Conservation (phyloP, 768 basidiomycete genomes). For the Mycena vitilis region DNA sequence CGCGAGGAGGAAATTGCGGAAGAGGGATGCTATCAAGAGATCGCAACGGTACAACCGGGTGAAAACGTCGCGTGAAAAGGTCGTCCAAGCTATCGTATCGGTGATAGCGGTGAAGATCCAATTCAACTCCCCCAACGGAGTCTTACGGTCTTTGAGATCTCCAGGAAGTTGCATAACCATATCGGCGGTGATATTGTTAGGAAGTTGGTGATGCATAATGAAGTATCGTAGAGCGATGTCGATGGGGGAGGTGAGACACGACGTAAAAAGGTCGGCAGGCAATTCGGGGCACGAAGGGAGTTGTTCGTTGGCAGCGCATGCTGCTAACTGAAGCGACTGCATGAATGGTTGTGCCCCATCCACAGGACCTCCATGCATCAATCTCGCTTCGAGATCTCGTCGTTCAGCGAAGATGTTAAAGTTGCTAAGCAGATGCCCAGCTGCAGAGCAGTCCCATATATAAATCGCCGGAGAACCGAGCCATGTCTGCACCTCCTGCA, state of each 20-base stretch:
- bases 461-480: slow-evolving; percentile 95
- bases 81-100: slow-evolving; percentile 99
- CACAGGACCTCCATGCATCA: slow-evolving; percentile 67
- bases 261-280: slow-evolving; percentile 97
- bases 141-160: slow-evolving; percentile 95
- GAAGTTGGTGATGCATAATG: slow-evolving; percentile 89
- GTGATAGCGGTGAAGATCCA: slow-evolving; percentile 99
- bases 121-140: slow-evolving; percentile 97
- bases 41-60: slow-evolving; percentile 95
- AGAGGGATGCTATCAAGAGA: slow-evolving; percentile 93
- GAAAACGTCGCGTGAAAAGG: slow-evolving; percentile 93
- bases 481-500: slow-evolving; percentile 95
- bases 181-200: slow-evolving; percentile 83
- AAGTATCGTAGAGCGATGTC: slow-evolving; percentile 97
- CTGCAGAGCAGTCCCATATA: slow-evolving; percentile 99
- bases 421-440: slow-evolving; percentile 91
- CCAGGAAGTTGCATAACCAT: slow-evolving; percentile 97
- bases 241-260: slow-evolving; percentile 97
- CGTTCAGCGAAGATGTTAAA: slow-evolving; percentile 85
- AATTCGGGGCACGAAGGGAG: slow-evolving; percentile 96
- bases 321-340: slow-evolving; percentile 94
- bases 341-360: slow-evolving; percentile 78
- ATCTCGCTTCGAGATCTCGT: slow-evolving; percentile 74
- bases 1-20: slow-evolving; percentile 96
- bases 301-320: slow-evolving; percentile 91